phyloP scores from a whole-genome alignment of 192 early-diverging fungal species.

The Backusella mclennaniae region DNA sequence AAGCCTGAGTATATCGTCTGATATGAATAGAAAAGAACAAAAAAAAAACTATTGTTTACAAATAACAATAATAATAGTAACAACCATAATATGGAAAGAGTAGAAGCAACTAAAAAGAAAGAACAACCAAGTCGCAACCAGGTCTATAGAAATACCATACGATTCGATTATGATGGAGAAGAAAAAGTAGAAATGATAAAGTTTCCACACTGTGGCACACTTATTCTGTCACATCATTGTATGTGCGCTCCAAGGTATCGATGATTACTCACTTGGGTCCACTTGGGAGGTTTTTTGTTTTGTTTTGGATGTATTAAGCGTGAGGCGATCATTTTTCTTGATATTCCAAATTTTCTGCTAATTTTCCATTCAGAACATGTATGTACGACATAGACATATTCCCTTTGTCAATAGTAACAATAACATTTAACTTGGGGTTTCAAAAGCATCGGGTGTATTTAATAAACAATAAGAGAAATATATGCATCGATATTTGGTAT shows the following conservation, averaged over 20 bases:
- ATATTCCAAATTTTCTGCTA: not conserved
- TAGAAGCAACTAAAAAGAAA: not conserved
- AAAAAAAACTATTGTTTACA: not conserved
- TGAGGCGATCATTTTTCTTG: not conserved
- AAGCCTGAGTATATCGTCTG: not conserved
- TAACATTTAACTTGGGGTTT: not conserved
- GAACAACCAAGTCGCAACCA: not conserved
- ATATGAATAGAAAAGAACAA: not conserved
- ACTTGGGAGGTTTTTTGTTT: not conserved
- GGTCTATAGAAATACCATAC: not conserved
- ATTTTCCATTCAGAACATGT: constrained; percentile 7
- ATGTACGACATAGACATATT: not conserved
- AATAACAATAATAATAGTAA: not conserved
- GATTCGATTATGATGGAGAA: not conserved
- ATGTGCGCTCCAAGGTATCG: not conserved
- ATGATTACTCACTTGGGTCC: not conserved
- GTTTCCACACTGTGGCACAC: not conserved
- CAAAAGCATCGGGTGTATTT: not conserved
- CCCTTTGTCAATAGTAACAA: not conserved
- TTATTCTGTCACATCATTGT: not conserved
- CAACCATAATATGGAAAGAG: not conserved
- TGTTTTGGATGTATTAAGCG: not conserved
- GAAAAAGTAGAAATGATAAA: constrained; percentile 1
- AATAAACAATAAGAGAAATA: not conserved
- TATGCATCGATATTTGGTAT: not conserved